phyloP scores from a whole-genome alignment of 2,329 filamentous ascomycete species.

The Claviceps africana region DNA sequence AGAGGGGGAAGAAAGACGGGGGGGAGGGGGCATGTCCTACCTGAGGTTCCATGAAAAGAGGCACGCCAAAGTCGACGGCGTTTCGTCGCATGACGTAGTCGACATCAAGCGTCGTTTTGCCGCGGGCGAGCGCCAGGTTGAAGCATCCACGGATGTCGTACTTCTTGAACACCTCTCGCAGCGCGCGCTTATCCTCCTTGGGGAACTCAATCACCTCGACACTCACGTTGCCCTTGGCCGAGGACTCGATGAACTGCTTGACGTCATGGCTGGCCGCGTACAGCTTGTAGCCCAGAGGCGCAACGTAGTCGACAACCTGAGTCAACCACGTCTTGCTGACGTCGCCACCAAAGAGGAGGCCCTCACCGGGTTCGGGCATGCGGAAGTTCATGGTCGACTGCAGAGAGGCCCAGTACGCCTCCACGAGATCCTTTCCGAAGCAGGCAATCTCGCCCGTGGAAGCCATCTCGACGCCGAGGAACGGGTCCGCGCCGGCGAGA shows the following conservation, averaged over 20 bases:
- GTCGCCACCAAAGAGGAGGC: slow-evolving; percentile 87
- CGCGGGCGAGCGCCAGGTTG: slow-evolving; percentile 76
- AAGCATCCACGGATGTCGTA: slow-evolving; percentile 93
- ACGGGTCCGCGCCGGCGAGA: slow-evolving; percentile 90
- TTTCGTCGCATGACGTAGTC: slow-evolving; percentile 99
- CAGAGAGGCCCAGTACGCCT: slow-evolving; percentile 93
- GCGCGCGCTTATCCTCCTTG: slow-evolving; percentile 84
- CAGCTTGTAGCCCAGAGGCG: slow-evolving; percentile 86
- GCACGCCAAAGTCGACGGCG: slow-evolving; percentile 94
- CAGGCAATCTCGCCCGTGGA: slow-evolving; percentile 97
- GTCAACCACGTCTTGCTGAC: slow-evolving; percentile 55
- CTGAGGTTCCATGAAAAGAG: slow-evolving; percentile 96
- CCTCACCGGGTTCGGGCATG: slow-evolving; percentile 84
- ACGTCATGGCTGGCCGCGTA: slow-evolving; percentile 71
- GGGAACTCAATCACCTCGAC: slow-evolving; percentile 96
- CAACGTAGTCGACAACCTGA: slow-evolving; percentile 71
- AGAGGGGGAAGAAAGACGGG: neutral
- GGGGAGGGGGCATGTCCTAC: slow-evolving; percentile 35
- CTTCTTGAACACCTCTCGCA: slow-evolving; percentile 91
- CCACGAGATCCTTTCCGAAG: slow-evolving; percentile 89
- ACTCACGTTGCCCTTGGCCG: slow-evolving; percentile 48
- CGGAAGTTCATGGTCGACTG: slow-evolving; percentile 99
- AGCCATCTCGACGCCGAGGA: slow-evolving; percentile 95
- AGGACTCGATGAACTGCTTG: slow-evolving; percentile 68
- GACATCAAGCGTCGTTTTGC: slow-evolving; percentile 73